Base-by-base conservation (phyloP, 2,329 filamentous ascomycete genomes). In the Cladophialophora bantiana region DNA sequence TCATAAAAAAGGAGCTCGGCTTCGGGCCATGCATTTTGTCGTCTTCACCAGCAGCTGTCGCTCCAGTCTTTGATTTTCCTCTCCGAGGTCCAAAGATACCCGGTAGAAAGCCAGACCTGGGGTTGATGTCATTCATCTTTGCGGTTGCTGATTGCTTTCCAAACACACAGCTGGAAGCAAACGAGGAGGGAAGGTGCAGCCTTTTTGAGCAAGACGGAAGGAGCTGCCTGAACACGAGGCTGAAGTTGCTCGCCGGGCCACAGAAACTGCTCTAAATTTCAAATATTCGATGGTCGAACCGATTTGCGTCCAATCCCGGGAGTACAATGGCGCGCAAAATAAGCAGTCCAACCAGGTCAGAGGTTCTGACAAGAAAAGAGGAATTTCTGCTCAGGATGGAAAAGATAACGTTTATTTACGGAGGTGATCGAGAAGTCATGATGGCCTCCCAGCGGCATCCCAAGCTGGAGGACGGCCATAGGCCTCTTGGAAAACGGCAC, bases 111-210 rank as follows among this genome's bases (percentile, higher is more conserved):
- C 70, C 70, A 32, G 54, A 40, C 26, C 58, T 68, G 9, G 61
- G 20, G n/a, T 67, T 50, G 32, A 73, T 59, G n/a, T 69, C 71
- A 35, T 73, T 69, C 71, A 73, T 73, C 5, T 26, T 65, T 52
- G 32, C 38, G 32, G 67, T 15, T 59, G 18, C 26, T 4, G 20
- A 15, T 36, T 59, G 45, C 32, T n/a, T 18, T 38, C 40, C 40
- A 38, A n/a, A 34, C 59, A 26, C 34, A 34, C 45, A 31, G 59
- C 34, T 40, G 48, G 13, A 9, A 42, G 31, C 34, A 36, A 53
- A 32, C n/a, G 59, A n/a, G 2, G 34, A 35, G 42, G 34, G 35
- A 53, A 53, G 45, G 59, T 7, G 48, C 36, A 26, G 38, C 42
- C 34, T 38, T 26, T 20, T 26, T 13, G 15, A 26, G 36, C 32